Percentiles rank a stretch among this genome's conserved stretches.
phyloP scores from a whole-genome alignment of 805 yeast genomes.

The Lachancea quebecensis region DNA sequence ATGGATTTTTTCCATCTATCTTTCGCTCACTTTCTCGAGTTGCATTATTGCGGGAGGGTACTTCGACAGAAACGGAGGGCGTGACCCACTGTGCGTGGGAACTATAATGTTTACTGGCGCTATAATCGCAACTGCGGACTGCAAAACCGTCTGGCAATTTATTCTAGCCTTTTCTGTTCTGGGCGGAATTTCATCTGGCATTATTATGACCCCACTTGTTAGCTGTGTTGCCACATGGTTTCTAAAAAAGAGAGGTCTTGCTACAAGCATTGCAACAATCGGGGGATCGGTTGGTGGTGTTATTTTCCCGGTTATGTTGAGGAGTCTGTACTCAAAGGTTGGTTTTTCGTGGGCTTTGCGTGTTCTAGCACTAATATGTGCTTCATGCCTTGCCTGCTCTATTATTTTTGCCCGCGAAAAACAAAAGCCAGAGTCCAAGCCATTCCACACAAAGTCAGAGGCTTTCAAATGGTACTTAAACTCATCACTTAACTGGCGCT shows the following conservation, averaged over 20 bases:
- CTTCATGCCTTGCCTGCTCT: constrained; percentile 34
- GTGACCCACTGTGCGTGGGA: constrained; percentile 40
- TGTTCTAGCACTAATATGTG: constrained; percentile 42
- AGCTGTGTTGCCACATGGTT: constrained; percentile 67
- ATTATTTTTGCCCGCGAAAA: constrained; percentile 38
- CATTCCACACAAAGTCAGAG: constrained; percentile 35
- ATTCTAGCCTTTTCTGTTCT: constrained; percentile 51
- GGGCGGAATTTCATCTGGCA: constrained; percentile 53
- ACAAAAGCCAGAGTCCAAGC: constrained; percentile 23
- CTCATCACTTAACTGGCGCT: constrained; percentile 29
- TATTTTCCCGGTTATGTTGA: constrained; percentile 47
- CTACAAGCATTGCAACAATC: constrained; percentile 42
- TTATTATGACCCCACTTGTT: constrained; percentile 54
- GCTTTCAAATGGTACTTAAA: constrained; percentile 25
- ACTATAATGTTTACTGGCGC: constrained; percentile 44
- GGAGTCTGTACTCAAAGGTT: constrained; percentile 41
- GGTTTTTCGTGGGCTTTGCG: constrained; percentile 60
- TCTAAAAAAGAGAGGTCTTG: constrained; percentile 48
- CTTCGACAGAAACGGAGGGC: constrained; percentile 57
- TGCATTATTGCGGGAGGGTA: constrained; percentile 51
- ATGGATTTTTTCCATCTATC: constrained; percentile 62
- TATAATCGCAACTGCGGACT: constrained; percentile 48
- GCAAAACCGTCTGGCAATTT: constrained; percentile 51
- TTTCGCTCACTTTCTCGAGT: constrained; percentile 43
- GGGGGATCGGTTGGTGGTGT: constrained; percentile 57